Percentiles rank a stretch among this genome's conserved stretches.
Evolutionary conservation across 371 early-diverging fungal species (phyloP).

Genomic region (Parasitella parasitica): DNA sequence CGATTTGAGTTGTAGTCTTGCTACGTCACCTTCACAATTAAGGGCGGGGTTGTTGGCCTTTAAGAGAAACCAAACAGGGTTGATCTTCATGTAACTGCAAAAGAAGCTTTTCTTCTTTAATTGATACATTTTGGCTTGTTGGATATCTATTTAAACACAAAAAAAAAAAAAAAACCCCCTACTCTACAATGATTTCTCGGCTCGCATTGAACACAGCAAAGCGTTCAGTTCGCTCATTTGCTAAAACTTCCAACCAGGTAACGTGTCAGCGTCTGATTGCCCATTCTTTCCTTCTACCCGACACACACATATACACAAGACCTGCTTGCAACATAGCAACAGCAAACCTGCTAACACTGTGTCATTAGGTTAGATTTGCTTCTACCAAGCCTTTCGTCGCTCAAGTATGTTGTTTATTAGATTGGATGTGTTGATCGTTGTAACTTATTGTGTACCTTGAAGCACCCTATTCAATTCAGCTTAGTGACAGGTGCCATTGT

Average conservation of each 20-base stretch:
- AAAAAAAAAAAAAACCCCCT: too few relatives aligned
- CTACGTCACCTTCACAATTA: constrained; percentile 5
- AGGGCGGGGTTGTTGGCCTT: constrained; percentile 3
- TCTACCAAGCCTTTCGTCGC: constrained; percentile 41
- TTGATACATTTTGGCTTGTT: constrained; percentile 6
- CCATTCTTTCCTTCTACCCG: not conserved
- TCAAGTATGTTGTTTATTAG: constrained; percentile 9
- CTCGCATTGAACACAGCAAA: constrained; percentile 45
- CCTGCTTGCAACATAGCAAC: not conserved
- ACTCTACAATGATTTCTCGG: constrained; percentile 53
- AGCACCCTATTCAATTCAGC: constrained; percentile 49
- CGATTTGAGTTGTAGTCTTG: too few relatives aligned
- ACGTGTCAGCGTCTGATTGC: not conserved
- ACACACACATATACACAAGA: not conserved
- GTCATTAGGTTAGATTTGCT: constrained; percentile 45
- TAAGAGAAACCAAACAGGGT: not conserved
- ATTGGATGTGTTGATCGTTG: not conserved
- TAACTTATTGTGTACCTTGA: too few relatives aligned
- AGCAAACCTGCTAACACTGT: not conserved
- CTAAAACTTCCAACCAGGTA: constrained; percentile 46
- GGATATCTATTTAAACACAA: not conserved
- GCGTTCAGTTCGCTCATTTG: constrained; percentile 46
- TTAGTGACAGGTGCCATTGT: constrained; percentile 60
- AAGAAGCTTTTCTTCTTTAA: constrained; percentile 7
- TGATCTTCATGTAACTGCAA: not conserved